These are phyloP conservation scores for Aspergillus sp. DNA, from an alignment of 2,329 filamentous ascomycete species.

Conservation along the genomic window DNA sequence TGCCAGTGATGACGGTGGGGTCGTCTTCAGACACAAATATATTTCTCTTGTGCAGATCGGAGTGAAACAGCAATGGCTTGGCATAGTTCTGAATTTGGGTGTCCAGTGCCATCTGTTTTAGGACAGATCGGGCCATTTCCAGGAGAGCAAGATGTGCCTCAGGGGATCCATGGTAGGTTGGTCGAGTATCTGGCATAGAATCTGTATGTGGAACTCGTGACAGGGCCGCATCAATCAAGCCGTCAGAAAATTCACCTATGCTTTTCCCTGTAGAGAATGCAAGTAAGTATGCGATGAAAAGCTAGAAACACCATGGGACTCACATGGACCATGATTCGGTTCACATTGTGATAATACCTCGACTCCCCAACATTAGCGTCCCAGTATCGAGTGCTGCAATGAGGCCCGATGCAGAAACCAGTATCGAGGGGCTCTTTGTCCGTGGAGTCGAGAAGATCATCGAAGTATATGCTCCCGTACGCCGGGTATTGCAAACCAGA, in stretches of 20 bases:
- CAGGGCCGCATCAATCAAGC: too few relatives aligned
- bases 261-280: too few relatives aligned
- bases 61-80: slow-evolving; percentile 30
- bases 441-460: slow-evolving; percentile 27
- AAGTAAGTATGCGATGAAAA: background rate
- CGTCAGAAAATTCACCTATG: too few relatives aligned
- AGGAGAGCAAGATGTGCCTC: slow-evolving; percentile 21
- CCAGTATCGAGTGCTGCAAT: slow-evolving; percentile 30
- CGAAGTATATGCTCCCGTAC: slow-evolving; percentile 45
- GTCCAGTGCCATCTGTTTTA: slow-evolving; percentile 29
- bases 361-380: slow-evolving; percentile 21
- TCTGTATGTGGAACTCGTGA: too few relatives aligned
- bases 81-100: slow-evolving; percentile 27
- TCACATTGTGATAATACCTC: slow-evolving; percentile 21
- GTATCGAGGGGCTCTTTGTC: slow-evolving; percentile 30
- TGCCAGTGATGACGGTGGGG: slow-evolving; percentile 32
- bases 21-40: slow-evolving; percentile 38
- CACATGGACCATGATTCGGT: slow-evolving; percentile 29
- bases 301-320: slow-evolving; percentile 8
- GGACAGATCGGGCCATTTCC: slow-evolving; percentile 24
- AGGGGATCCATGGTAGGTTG: slow-evolving; percentile 25
- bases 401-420: slow-evolving; percentile 40
- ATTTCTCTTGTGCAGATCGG: slow-evolving; percentile 40
- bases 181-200: background rate
- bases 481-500: slow-evolving; percentile 15